Evolutionary conservation across 768 basidiomycete genomes (phyloP).

Genomic region (Zangia roseola): DNA sequence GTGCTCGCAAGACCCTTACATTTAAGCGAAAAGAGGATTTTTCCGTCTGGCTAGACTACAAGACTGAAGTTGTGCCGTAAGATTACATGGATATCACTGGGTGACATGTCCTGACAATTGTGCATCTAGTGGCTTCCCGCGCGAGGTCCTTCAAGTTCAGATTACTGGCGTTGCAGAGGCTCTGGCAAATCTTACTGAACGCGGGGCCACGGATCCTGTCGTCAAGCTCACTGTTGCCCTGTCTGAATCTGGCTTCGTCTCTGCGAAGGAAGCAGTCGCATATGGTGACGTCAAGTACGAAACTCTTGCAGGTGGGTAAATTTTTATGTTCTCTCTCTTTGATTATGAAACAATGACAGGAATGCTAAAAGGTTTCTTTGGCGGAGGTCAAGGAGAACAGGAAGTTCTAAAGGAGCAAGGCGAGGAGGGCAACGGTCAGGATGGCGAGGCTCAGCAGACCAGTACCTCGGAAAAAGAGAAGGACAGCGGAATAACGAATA

Average conservation of each 20-base stretch:
- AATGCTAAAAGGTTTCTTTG: slow-evolving; percentile 88
- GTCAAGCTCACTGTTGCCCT: slow-evolving; percentile 83
- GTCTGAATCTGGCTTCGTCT: slow-evolving; percentile 84
- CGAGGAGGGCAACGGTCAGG: slow-evolving; percentile 14
- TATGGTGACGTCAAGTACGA: slow-evolving; percentile 83
- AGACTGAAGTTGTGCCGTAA: slow-evolving; percentile 58
- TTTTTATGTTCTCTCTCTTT: background rate
- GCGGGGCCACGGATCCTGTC: slow-evolving; percentile 76
- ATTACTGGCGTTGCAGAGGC: slow-evolving; percentile 75
- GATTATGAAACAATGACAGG: slow-evolving; percentile 40
- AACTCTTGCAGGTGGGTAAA: slow-evolving; percentile 59
- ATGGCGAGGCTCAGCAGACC: slow-evolving; percentile 33
- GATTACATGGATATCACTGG: slow-evolving; percentile 23
- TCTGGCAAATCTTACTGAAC: slow-evolving; percentile 78
- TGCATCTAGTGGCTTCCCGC: slow-evolving; percentile 60
- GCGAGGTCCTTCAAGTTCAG: slow-evolving; percentile 69
- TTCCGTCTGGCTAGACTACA: slow-evolving; percentile 74
- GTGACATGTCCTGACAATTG: slow-evolving; percentile 3
- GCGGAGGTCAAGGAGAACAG: slow-evolving; percentile 46
- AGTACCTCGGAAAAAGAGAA: slow-evolving; percentile 34
- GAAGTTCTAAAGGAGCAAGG: slow-evolving; percentile 31
- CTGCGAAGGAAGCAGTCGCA: slow-evolving; percentile 74
- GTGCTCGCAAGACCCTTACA: slow-evolving; percentile 82
- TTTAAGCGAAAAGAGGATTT: slow-evolving; percentile 88
- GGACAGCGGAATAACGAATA: slow-evolving; percentile 36